Conservation (phyloP, 1,284 basidiomycete species). For the Psilocybe mexicana region DNA sequence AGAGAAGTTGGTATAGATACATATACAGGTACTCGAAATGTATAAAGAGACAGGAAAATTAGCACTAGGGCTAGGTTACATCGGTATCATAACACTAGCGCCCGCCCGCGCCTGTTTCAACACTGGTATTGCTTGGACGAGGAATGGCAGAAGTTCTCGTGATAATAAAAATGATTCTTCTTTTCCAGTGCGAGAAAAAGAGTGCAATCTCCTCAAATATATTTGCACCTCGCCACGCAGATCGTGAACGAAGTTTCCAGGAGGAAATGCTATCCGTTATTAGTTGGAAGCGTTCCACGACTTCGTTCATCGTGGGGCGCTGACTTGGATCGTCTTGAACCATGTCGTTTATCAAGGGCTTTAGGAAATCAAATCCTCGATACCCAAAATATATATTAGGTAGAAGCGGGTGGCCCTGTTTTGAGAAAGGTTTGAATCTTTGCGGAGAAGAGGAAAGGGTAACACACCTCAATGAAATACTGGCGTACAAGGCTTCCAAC, state of each 20-base stretch:
- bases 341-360: constrained; percentile 29
- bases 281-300: constrained; percentile 22
- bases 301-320: constrained; percentile 30
- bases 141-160: constrained; percentile 2
- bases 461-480: constrained; percentile 23
- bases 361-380: constrained; percentile 30
- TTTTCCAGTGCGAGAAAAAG: constrained; percentile 1
- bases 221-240: not conserved
- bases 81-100: too few relatives aligned
- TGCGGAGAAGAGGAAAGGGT: constrained; percentile 21
- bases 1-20: too few relatives aligned
- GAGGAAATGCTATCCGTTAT: constrained; percentile 15
- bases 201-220: not conserved
- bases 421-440: too few relatives aligned
- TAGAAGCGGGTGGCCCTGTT: not conserved
- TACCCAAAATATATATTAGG: constrained; percentile 1
- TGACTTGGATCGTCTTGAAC: constrained; percentile 26
- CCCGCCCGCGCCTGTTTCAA: too few relatives aligned
- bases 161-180: not conserved
- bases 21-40: too few relatives aligned
- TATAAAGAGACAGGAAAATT: too few relatives aligned
- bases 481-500: constrained; percentile 33
- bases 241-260: constrained; percentile 15
- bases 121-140: not conserved
- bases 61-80: too few relatives aligned